A percentile compares a stretch with the other conserved stretches of the same genome.
Conservation (phyloP, 345 rosid genomes). For the Hibiscus trionum region DNA sequence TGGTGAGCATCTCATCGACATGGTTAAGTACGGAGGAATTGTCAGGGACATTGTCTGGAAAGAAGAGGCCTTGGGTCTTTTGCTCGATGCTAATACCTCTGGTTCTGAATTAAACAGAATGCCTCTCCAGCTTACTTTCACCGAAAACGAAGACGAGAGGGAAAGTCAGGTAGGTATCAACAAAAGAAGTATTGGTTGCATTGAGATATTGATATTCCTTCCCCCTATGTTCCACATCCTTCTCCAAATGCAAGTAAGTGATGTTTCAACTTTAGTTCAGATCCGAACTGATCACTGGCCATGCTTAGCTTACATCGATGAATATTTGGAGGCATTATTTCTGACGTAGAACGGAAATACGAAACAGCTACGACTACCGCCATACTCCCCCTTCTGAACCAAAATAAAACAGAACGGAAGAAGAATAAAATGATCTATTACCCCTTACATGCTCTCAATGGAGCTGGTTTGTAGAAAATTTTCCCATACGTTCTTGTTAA, state of each 20-base stretch:
- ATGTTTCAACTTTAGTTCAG: slow-evolving; percentile 69
- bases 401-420: background rate
- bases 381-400: background rate
- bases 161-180: slow-evolving; percentile 27
- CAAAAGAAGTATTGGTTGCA: slow-evolving; percentile 59
- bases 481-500: no score
- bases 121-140: slow-evolving; percentile 67
- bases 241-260: slow-evolving; percentile 81
- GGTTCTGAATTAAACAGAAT: slow-evolving; percentile 22
- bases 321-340: slow-evolving; percentile 81
- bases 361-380: background rate
- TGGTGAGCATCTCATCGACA: slow-evolving; percentile 63
- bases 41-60: slow-evolving; percentile 54
- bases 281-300: slow-evolving; percentile 98
- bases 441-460: background rate
- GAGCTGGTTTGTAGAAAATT: no score
- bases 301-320: slow-evolving; percentile 92
- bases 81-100: slow-evolving; percentile 20
- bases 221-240: slow-evolving; percentile 93
- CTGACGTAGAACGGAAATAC: slow-evolving; percentile 21
- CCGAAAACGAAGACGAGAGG: slow-evolving; percentile 45
- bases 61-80: slow-evolving; percentile 28
- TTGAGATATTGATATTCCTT: slow-evolving; percentile 68
- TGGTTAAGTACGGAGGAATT: slow-evolving; percentile 55
- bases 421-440: background rate